These are phyloP conservation scores for Fragaria iinumae DNA, from an alignment of 306 rosid genomes.

Conservation along the genomic window DNA sequence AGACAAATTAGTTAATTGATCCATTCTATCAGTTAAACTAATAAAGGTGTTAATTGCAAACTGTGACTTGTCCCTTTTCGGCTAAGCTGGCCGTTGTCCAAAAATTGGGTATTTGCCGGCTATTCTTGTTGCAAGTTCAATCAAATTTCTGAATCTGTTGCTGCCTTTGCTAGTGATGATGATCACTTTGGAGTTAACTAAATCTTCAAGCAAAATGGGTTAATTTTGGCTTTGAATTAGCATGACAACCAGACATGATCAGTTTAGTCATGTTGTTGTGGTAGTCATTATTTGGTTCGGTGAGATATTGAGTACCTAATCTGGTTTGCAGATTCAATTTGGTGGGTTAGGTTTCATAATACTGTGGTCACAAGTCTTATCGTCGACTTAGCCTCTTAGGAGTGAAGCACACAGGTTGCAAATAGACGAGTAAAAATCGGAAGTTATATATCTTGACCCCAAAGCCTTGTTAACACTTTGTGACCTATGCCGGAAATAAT, in stretches of 20 bases:
- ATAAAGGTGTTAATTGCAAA: background rate
- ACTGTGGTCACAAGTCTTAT: background rate
- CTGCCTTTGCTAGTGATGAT: background rate
- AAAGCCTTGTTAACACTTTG: background rate
- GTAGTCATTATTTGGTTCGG: slow-evolving; percentile 8
- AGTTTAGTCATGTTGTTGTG: background rate
- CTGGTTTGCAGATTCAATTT: slow-evolving; percentile 3
- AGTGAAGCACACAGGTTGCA: background rate
- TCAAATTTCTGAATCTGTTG: background rate
- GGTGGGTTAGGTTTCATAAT: background rate
- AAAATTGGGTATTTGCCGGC: slow-evolving; percentile 16
- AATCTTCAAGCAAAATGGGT: slow-evolving; percentile 2
- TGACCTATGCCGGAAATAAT: background rate
- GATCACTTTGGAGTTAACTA: slow-evolving; percentile 9
- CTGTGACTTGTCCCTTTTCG: background rate
- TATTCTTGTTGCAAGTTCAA: slow-evolving; percentile 12
- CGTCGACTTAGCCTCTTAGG: background rate
- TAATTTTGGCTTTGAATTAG: background rate
- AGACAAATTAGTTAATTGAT: slow-evolving; percentile 5
- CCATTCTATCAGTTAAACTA: background rate
- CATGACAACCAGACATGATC: slow-evolving; percentile 6
- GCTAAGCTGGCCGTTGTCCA: slow-evolving; percentile 4
- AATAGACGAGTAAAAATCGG: background rate
- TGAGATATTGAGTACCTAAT: slow-evolving; percentile 10
- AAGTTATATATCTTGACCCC: background rate